Evolutionary conservation across 148 eudicot species (phyloP).

Genomic region (Pouteria glomerata): DNA sequence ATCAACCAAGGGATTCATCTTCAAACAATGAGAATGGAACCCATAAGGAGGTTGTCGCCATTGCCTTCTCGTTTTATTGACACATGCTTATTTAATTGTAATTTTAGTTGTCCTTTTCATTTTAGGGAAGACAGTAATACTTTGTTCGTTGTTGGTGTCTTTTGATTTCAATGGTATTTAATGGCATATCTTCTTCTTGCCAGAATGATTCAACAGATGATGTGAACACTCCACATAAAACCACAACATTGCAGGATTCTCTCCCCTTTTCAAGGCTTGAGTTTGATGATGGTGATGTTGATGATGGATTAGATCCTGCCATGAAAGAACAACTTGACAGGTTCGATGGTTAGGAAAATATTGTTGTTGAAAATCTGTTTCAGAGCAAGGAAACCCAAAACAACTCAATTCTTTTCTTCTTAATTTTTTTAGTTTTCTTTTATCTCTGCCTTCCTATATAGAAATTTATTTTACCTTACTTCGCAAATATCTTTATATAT

Average conservation of each 20-base stretch:
- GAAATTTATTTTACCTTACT: not conserved
- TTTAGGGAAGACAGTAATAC: not conserved
- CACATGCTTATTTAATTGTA: not conserved
- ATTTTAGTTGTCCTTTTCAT: constrained; percentile 9
- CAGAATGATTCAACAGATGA: constrained; percentile 29
- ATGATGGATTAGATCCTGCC: constrained; percentile 82
- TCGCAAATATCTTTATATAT: not conserved
- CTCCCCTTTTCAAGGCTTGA: constrained; percentile 39
- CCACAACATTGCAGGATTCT: constrained; percentile 36
- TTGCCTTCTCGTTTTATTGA: not conserved
- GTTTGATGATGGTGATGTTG: constrained; percentile 62
- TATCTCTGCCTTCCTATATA: not conserved
- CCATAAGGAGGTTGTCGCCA: constrained; percentile 29
- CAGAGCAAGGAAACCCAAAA: not conserved
- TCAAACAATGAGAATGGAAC: constrained; percentile 34
- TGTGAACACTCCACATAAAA: constrained; percentile 22
- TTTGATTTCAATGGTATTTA: constrained; percentile 18
- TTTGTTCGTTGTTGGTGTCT: constrained; percentile 6
- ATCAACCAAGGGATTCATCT: constrained; percentile 32
- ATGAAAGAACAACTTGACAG: constrained; percentile 87
- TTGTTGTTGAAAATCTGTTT: not conserved
- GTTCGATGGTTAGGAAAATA: constrained; percentile 21
- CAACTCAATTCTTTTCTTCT: not conserved
- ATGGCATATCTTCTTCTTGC: constrained; percentile 26
- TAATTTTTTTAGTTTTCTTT: not conserved